phyloP scores from a whole-genome alignment of 176 grass and related monocot species.

The Carex scoparia region DNA sequence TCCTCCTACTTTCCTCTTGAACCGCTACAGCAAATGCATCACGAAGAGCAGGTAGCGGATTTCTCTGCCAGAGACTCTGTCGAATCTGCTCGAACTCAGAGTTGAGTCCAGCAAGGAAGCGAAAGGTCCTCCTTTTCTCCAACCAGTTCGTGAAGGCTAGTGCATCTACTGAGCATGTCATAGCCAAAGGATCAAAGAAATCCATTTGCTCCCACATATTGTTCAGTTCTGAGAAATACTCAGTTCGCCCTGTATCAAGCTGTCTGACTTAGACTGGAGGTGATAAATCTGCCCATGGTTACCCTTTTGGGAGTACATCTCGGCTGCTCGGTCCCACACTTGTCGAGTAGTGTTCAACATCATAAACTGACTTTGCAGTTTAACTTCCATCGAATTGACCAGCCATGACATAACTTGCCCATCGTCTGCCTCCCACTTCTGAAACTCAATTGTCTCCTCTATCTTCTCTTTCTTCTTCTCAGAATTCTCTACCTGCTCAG shows the following conservation, averaged over 20 bases:
- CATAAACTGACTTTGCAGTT: not conserved
- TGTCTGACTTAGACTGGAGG: not conserved
- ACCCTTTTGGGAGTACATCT: not conserved
- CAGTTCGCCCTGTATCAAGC: not conserved
- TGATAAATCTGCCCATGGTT: not conserved
- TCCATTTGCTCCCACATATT: not conserved
- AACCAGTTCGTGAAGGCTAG: not conserved
- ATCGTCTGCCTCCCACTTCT: not conserved
- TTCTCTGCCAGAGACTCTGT: not conserved
- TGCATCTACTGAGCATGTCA: not conserved
- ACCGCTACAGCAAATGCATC: not conserved
- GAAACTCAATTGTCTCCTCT: not conserved
- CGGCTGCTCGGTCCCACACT: not conserved
- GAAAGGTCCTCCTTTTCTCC: not conserved
- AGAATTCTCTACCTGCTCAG: too few relatives aligned
- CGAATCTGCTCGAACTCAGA: not conserved
- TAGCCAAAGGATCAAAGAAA: not conserved
- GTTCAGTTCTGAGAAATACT: not conserved
- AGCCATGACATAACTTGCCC: constrained; percentile 1
- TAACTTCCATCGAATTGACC: not conserved
- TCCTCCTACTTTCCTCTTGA: not conserved
- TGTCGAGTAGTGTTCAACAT: not conserved
- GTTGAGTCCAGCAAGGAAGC: not conserved
- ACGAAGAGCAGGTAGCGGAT: not conserved
- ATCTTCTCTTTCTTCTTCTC: not conserved